phyloP scores from a whole-genome alignment of 192 early-diverging fungal genomes.

The Backusella macrospora region DNA sequence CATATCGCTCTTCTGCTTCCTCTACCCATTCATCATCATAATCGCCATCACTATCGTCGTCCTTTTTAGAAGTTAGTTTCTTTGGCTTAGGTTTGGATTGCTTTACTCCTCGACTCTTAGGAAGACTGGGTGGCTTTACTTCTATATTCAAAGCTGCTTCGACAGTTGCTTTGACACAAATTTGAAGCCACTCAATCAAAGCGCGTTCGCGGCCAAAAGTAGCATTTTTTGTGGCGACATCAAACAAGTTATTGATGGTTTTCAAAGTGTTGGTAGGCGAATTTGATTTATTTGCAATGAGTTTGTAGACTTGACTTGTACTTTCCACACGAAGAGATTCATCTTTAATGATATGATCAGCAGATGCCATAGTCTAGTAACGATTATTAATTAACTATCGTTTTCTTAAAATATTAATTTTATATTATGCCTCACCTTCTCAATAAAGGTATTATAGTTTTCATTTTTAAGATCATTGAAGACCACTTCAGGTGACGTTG shows the following conservation, averaged over 20 bases:
- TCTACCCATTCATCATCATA: constrained; percentile 1
- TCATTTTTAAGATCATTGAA: constrained; percentile 10
- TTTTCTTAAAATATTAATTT: constrained; percentile 4
- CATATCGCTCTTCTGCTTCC: constrained; percentile 17
- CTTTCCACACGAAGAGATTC: constrained; percentile 1
- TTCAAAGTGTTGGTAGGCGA: constrained; percentile 25
- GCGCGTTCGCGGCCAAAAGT: constrained; percentile 22
- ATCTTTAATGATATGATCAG: constrained; percentile 13
- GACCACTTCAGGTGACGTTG: not conserved
- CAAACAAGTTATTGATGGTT: constrained; percentile 32
- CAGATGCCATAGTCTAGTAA: constrained; percentile 18
- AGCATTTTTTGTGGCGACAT: constrained; percentile 18
- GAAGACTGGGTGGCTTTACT: not conserved
- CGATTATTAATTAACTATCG: not conserved
- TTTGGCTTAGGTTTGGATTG: not conserved
- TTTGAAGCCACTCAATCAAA: constrained; percentile 36
- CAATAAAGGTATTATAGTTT: constrained; percentile 5
- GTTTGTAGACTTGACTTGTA: constrained; percentile 3
- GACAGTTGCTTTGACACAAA: constrained; percentile 25
- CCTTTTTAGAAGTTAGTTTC: not conserved
- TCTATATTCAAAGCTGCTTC: constrained; percentile 15
- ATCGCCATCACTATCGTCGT: not conserved
- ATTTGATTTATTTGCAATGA: constrained; percentile 31
- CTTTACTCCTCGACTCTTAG: not conserved
- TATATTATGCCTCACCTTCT: constrained; percentile 5